Evolutionary conservation across 305 asterid genomes (phyloP), one percentile per base, ranked within the genome.

Genomic region (Andrographis paniculata): DNA sequence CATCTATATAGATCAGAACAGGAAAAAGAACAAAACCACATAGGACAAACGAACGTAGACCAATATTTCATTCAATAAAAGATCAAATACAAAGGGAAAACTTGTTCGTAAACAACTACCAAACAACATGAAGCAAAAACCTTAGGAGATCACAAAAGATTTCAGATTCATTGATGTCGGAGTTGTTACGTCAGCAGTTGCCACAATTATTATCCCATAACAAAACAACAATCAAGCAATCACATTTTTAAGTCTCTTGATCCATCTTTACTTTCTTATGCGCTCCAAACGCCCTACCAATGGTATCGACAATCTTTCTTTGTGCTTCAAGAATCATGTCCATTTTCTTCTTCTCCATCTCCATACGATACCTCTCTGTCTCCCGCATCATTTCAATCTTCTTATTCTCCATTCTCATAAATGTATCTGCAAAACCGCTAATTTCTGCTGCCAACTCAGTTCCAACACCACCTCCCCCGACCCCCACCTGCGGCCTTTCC

Each of bases 261-360:
- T 58, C 54, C 68, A 60, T 59, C 62, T 77, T 83, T 6, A 64
- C 64, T 63, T 67, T 75, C 75, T 80, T 78, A 64, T 66, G 58
- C 49, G 67, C 70, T 56, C 73, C 80, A 58, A 85, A 73, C 14
- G 83, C 84, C 50, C 73, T 77, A 42, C 69, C 72, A 57, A 85
- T 79, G 3, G 85, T 67, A 52, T 76, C 84, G 33, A 78, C 68
- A 41, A 88, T 73, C 67, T 74, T 88, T 69, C 85, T 80, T 49
- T 82, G 94, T 2, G 83, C 78, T 15, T 82, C 91, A 0, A 69
- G 64, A 59, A 85, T 85, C 95, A 84, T 88, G 18, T 72, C 94
- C 80, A 66, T 72, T 70, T 82, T 79, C 76, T 75, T 84, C 71
- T 70, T 76, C 75, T 88, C 95, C 89, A 82, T 79, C 74, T 88